Percentiles rank a stretch among this genome's conserved stretches.
phyloP scores from a whole-genome alignment of 2,329 filamentous ascomycete species.

The Chrysosporium keratinophilum region DNA sequence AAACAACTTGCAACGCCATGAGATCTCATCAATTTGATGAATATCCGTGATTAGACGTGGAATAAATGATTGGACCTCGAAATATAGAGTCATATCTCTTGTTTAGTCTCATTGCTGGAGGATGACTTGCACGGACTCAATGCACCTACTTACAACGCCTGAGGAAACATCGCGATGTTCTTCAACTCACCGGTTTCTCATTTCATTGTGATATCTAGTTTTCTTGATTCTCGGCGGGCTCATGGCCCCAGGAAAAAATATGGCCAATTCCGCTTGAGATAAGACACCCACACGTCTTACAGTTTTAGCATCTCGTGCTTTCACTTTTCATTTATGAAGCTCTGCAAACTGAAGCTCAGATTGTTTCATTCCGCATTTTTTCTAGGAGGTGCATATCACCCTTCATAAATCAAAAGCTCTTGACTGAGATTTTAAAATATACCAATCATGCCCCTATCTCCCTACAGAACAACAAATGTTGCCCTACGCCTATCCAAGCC shows the following conservation, averaged over 20 bases:
- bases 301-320: background rate
- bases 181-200: background rate
- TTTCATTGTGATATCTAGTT: background rate
- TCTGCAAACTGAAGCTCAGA: too few relatives aligned
- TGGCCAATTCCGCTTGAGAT: background rate
- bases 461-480: constrained; percentile 1
- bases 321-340: too few relatives aligned
- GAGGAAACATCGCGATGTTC: too few relatives aligned
- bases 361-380: background rate
- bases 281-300: background rate
- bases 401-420: background rate
- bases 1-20: too few relatives aligned
- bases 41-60: too few relatives aligned
- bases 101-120: too few relatives aligned
- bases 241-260: background rate
- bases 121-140: too few relatives aligned
- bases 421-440: background rate
- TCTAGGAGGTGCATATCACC: background rate
- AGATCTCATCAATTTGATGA: too few relatives aligned
- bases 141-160: too few relatives aligned
- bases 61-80: too few relatives aligned
- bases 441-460: constrained; percentile 4
- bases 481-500: constrained; percentile 22
- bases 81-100: too few relatives aligned
- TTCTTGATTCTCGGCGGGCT: background rate